Percentiles rank a stretch among this genome's conserved stretches.
Evolutionary conservation across 2,329 filamentous ascomycete genomes (phyloP).

Genomic region (Emericellopsis cladophorae): DNA sequence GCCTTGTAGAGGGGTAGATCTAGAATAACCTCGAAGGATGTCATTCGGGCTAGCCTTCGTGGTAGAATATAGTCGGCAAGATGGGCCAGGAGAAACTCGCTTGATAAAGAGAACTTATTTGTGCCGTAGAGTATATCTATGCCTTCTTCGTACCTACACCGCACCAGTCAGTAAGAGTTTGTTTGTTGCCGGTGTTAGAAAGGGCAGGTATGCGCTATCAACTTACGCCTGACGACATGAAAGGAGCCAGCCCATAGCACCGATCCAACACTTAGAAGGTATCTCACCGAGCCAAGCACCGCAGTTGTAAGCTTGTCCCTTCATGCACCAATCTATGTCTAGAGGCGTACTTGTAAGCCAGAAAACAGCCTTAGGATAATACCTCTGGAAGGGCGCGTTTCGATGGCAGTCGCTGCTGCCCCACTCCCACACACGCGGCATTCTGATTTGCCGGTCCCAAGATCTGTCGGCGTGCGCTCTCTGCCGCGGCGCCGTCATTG

Average conservation of each 20-base stretch:
- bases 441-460: not conserved
- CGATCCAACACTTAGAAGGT: not conserved
- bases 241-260: not conserved
- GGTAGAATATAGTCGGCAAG: too few relatives aligned
- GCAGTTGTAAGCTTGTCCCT: not conserved
- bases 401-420: not conserved
- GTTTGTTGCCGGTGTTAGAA: not conserved
- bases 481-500: not conserved
- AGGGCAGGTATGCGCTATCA: too few relatives aligned
- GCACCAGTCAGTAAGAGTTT: not conserved
- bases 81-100: too few relatives aligned
- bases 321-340: not conserved
- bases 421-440: not conserved
- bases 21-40: not conserved
- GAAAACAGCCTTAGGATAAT: not conserved
- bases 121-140: not conserved
- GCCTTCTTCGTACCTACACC: not conserved
- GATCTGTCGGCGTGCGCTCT: not conserved
- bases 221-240: not conserved
- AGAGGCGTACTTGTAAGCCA: not conserved
- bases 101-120: not conserved
- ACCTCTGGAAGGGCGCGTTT: not conserved
- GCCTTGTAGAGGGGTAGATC: not conserved
- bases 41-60: not conserved
- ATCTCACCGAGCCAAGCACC: too few relatives aligned